Base-by-base conservation (phyloP, 768 basidiomycete species). In the Tulasnella sp. region DNA sequence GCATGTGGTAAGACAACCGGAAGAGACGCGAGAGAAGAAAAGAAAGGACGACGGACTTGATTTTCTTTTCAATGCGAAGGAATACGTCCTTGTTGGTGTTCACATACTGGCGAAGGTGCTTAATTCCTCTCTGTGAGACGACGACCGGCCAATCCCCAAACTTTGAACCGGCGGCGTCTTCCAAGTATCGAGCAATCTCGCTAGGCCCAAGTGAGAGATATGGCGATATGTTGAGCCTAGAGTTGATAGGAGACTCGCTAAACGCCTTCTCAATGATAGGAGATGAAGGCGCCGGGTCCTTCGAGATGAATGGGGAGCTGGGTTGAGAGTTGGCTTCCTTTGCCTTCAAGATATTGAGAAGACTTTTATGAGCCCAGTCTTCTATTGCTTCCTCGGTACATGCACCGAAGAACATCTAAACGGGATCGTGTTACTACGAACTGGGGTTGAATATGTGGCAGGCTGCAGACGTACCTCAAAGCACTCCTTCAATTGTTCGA, bases 61-160 rank as follows among this genome's bases (percentile, higher is more conserved):
- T 90, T 80, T 92, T 92, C 82, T 90, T 91, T 52, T 90, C 79
- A 36, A 89, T 85, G 54, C 89, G 89, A 15, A 79, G 79, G 78
- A 90, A 90, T 42, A 82, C 82, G 54, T 86, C 86, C 22, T 68
- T 79, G 77, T 89, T 86, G 34, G 83, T 84, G 70, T 84, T 84
- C 0, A 85, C 85, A 15, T 85, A 79, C 45, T 87, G 85, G 5
- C 88, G 85, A 3, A 91, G 80, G 77, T 88, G 85, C 19, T 82
- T 81, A 70, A 86, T 85, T 0, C 88, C 89, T 29, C 85, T 82
- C 0, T 84, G 85, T 7, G 87, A 86, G 8, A 91, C 86, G 22
- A 89, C 81, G 72, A 92, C 87, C 0, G 83, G 83, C 91, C 91
- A 92, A n/a, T 86, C 85, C 1, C 91, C 91, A 67, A 91, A 90